Evolutionary conservation across 2,329 filamentous ascomycete species (phyloP).

Genomic region (Pseudogymnoascus sp.): DNA sequence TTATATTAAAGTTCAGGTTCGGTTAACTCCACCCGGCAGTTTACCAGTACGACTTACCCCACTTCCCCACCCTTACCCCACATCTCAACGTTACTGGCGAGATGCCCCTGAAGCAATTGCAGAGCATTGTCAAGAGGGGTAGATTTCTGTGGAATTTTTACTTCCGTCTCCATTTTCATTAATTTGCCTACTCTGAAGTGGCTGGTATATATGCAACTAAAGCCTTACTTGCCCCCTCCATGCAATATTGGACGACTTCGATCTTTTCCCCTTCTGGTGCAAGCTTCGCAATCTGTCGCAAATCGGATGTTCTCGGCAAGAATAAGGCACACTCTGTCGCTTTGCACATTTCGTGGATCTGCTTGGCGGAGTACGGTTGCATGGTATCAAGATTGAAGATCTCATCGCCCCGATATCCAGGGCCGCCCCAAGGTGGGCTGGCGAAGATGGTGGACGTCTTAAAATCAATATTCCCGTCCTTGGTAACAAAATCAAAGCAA

Average conservation of each 20-base stretch:
- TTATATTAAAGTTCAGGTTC: not conserved
- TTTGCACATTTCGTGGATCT: conserved; percentile 55
- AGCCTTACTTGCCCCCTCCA: conserved; percentile 81
- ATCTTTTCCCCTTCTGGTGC: conserved; percentile 44
- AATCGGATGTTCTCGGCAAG: conserved; percentile 74
- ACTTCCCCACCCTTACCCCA: conserved; percentile 6
- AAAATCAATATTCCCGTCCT: conserved; percentile 42
- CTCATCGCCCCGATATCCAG: conserved; percentile 52
- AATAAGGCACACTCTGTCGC: conserved; percentile 61
- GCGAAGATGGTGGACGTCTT: conserved; percentile 47
- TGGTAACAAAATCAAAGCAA: conserved; percentile 53
- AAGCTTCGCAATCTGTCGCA: conserved; percentile 64
- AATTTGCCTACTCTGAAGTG: not conserved
- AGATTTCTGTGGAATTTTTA: not conserved
- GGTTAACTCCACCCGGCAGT: not conserved
- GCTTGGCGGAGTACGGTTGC: conserved; percentile 70
- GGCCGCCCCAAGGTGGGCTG: conserved; percentile 67
- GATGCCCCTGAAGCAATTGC: not conserved
- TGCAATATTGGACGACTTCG: conserved; percentile 81
- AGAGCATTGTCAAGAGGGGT: not conserved
- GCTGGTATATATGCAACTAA: conserved; percentile 53
- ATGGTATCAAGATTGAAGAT: conserved; percentile 80
- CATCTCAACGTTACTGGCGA: not conserved
- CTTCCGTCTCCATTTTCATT: not conserved
- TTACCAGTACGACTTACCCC: not conserved